A percentile compares a stretch with the other conserved stretches of the same genome.
These are phyloP conservation scores for Corchorus olitorius DNA, from an alignment of 345 rosid genomes.

Conservation along the genomic window DNA sequence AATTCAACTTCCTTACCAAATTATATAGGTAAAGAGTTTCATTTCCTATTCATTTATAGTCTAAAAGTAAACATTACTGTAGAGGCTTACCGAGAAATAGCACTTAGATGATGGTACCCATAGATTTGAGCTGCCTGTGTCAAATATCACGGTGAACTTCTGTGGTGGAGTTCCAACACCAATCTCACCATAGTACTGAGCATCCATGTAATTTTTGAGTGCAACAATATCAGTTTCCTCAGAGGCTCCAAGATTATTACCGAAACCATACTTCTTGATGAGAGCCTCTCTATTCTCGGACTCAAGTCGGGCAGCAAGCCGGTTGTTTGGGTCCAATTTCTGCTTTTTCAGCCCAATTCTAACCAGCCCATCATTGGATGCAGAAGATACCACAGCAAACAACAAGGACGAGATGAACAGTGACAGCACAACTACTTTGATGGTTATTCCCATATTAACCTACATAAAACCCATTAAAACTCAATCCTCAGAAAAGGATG, in stretches of 20 bases:
- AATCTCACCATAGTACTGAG: slow-evolving; percentile 97
- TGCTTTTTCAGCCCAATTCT: slow-evolving; percentile 75
- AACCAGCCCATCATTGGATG: slow-evolving; percentile 51
- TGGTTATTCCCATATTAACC: slow-evolving; percentile 57
- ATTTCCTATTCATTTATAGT: neutral
- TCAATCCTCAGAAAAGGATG: neutral
- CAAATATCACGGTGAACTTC: slow-evolving; percentile 90
- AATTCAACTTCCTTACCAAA: neutral
- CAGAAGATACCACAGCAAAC: slow-evolving; percentile 40
- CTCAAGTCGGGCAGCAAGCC: slow-evolving; percentile 58
- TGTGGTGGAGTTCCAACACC: slow-evolving; percentile 93
- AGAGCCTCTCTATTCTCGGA: slow-evolving; percentile 44
- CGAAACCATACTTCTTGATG: slow-evolving; percentile 33
- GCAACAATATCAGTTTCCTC: slow-evolving; percentile 60
- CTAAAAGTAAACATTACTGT: neutral
- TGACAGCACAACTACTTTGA: slow-evolving; percentile 32
- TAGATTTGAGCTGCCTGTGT: slow-evolving; percentile 92
- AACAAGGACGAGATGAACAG: slow-evolving; percentile 49
- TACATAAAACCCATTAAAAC: slow-evolving; percentile 18
- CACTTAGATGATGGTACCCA: slow-evolving; percentile 99
- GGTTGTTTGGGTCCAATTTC: slow-evolving; percentile 55
- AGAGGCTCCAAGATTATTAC: slow-evolving; percentile 36
- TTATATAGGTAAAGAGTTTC: neutral
- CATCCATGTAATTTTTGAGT: slow-evolving; percentile 85
- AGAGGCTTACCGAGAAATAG: slow-evolving; percentile 69